phyloP scores from a whole-genome alignment of 2,329 filamentous ascomycete species.

The Aspergillus sp. region DNA sequence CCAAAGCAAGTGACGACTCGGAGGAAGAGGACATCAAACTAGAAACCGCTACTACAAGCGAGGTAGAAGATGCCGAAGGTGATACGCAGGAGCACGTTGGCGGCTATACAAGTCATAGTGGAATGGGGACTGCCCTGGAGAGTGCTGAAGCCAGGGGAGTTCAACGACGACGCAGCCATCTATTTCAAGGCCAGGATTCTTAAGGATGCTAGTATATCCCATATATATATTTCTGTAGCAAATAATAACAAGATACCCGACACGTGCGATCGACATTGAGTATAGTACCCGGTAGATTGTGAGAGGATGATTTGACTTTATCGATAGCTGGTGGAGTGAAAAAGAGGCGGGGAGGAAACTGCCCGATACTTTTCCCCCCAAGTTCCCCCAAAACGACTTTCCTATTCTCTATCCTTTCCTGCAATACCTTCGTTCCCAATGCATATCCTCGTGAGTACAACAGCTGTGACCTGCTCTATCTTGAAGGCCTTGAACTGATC shows the following conservation, averaged over 20 bases:
- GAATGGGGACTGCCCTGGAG: conserved; percentile 47
- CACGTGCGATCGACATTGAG: not conserved
- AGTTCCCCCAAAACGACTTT: not conserved
- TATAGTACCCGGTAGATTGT: conserved; percentile 2
- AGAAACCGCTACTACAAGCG: conserved; percentile 1
- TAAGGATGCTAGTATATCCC: not conserved
- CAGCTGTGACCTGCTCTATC: not conserved
- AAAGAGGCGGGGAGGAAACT: not conserved
- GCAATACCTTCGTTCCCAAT: conserved; percentile 22
- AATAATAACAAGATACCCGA: too few relatives aligned
- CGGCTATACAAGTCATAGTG: conserved; percentile 11
- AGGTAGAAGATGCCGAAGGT: not conserved
- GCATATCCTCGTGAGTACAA: conserved; percentile 44
- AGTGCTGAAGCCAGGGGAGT: conserved; percentile 20
- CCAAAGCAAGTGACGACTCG: conserved; percentile 6
- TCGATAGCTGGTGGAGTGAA: not conserved
- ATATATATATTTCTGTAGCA: not conserved
- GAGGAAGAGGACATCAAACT: conserved; percentile 1
- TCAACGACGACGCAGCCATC: conserved; percentile 26
- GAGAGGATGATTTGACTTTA: not conserved
- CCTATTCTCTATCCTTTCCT: not conserved
- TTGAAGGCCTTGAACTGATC: conserved; percentile 4
- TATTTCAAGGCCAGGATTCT: conserved; percentile 11
- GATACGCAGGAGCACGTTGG: conserved; percentile 18
- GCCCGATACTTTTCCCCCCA: not conserved